Evolutionary conservation across 148 eudicot genomes (phyloP).

Genomic region (Euryodendron excelsum): DNA sequence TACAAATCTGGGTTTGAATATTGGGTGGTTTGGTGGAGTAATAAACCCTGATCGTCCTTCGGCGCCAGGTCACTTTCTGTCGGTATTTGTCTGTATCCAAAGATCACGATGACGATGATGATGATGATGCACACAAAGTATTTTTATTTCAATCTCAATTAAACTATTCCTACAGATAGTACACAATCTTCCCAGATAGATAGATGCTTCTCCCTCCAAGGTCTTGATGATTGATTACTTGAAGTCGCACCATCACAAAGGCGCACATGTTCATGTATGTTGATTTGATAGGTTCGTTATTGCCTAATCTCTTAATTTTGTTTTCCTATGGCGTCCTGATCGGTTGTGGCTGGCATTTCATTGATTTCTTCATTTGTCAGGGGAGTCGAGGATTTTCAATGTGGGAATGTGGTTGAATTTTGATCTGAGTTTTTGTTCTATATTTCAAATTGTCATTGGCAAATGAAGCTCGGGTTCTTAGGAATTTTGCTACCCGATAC

Average conservation of each 20-base stretch:
- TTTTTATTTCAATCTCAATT: slow-evolving; percentile 18
- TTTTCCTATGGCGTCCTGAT: background rate
- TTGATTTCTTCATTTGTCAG: background rate
- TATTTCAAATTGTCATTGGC: slow-evolving; percentile 20
- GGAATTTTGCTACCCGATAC: slow-evolving; percentile 23
- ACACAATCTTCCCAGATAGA: background rate
- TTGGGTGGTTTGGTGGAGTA: slow-evolving; percentile 13
- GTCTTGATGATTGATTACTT: slow-evolving; percentile 1
- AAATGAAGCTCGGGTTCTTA: slow-evolving; percentile 28
- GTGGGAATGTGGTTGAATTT: slow-evolving; percentile 14
- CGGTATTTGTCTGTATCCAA: slow-evolving; percentile 45
- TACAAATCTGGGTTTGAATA: background rate
- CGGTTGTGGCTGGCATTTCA: background rate
- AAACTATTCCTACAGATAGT: background rate
- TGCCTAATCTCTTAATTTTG: background rate
- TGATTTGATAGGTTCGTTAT: background rate
- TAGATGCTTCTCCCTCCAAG: background rate
- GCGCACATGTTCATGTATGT: background rate
- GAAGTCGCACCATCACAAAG: background rate
- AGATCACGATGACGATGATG: slow-evolving; percentile 6
- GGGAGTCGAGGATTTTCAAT: background rate
- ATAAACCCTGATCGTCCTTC: slow-evolving; percentile 38
- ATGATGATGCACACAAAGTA: background rate
- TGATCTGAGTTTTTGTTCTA: slow-evolving; percentile 12
- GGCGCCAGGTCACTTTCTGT: slow-evolving; percentile 54